Base-by-base conservation (phyloP, 1,284 basidiomycete species). In the Ceratobasidium papillatum region DNA sequence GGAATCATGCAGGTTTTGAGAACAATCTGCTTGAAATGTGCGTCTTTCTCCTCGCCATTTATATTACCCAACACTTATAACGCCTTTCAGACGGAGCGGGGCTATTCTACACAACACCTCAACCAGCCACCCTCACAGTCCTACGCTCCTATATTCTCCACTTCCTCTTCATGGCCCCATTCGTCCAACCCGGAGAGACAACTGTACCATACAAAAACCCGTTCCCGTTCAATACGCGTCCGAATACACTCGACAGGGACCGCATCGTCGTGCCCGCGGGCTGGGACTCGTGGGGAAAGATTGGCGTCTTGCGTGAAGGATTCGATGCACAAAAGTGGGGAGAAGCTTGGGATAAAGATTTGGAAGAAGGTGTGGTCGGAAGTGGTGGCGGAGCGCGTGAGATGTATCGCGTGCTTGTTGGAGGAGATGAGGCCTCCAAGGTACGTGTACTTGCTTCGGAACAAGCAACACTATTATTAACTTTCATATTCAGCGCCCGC, bases 231-330 rank as follows among this genome's bases (percentile, higher is more conserved):
- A 83, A 87, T 2, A 89, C 94, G 75, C 91, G 92, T 76, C 92
- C 97, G 0, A 98, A 98, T 80, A 93, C 94, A 0, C 86, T 99
- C 32, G 97, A 99, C 80, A 88, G 96, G 38, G 96, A 98, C 79
- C 91, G 90, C 8, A 92, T 99, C 62, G 87, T 98, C 61, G 91
- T 99, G 0, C 98, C 97, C 0, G 87, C 93, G 0, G 98, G 97
- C 1, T 99, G 97, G 98, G 97, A 99, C 81, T 94, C 92, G 77
- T 98, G 94, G 93, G 96, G 95, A 2, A 99, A 99, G 85, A 98
- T 99, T 77, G 87, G 87, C 2, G 93, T 98, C 1, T 83, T 99
- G 72, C 86, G 95, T 62, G 97, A 99, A 56, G 92, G 94, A 0
- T 99, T 99, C 79, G 95, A 98, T 76, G 90, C 94, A 0, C 90